These are phyloP conservation scores for Noccaea caerulescens DNA, from an alignment of 345 rosid species.

Conservation along the genomic window DNA sequence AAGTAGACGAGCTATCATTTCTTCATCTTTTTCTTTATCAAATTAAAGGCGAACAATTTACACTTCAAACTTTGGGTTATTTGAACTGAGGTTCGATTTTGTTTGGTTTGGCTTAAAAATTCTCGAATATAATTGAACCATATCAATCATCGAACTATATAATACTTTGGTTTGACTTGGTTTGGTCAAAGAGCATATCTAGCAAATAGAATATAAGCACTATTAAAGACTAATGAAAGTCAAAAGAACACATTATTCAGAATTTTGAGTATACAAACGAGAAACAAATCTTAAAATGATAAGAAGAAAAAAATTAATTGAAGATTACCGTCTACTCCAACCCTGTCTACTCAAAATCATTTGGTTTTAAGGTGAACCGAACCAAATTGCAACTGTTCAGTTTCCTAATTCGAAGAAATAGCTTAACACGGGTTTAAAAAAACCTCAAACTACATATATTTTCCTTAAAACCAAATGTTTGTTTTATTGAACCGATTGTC, in stretches of 20 bases:
- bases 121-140: too few relatives aligned
- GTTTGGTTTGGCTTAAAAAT: too few relatives aligned
- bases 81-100: too few relatives aligned
- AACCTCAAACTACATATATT: too few relatives aligned
- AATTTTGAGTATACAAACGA: not conserved
- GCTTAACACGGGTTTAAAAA: not conserved
- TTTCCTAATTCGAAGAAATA: not conserved
- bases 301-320: not conserved
- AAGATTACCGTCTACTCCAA: conserved; percentile 12
- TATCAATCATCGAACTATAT: too few relatives aligned
- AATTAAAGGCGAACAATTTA: not conserved
- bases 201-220: not conserved
- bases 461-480: not conserved
- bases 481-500: not conserved
- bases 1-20: too few relatives aligned
- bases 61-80: not conserved
- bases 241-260: not conserved
- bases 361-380: not conserved
- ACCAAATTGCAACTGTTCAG: conserved; percentile 1
- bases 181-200: not conserved
- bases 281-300: not conserved
- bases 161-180: conserved; percentile 4
- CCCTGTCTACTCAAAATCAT: not conserved
- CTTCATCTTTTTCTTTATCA: not conserved
- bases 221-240: not conserved